Evolutionary conservation across 257 asterid species (phyloP).

Genomic region (Nyctanthes arbortristis): DNA sequence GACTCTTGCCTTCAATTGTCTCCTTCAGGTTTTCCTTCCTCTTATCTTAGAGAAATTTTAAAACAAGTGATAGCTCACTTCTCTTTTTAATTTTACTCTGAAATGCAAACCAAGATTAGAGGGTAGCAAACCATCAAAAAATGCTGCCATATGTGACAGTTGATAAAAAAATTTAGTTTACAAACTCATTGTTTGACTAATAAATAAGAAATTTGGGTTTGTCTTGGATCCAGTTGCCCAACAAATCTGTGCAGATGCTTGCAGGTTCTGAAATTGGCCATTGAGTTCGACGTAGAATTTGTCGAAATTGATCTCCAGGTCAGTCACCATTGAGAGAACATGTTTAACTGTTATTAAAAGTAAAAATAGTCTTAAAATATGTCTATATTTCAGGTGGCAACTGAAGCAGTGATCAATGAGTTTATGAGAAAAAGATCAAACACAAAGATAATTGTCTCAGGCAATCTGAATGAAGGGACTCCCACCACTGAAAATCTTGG

Average conservation of each 20-base stretch:
- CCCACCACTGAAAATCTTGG: constrained; percentile 47
- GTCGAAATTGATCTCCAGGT: constrained; percentile 56
- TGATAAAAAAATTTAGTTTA: neutral
- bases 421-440: constrained; percentile 42
- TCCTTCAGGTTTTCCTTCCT: constrained; percentile 43
- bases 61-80: too few species aligned
- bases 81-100: too few species aligned
- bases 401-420: constrained; percentile 34
- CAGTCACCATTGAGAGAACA: neutral
- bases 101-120: too few species aligned
- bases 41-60: neutral
- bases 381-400: constrained; percentile 37
- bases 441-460: constrained; percentile 51
- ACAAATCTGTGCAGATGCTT: constrained; percentile 22
- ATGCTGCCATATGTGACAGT: too few species aligned
- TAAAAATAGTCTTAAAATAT: neutral
- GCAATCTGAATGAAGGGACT: constrained; percentile 30
- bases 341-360: neutral
- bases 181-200: neutral
- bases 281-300: constrained; percentile 54
- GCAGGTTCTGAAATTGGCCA: constrained; percentile 51
- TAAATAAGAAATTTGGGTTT: neutral
- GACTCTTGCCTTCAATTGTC: constrained; percentile 50
- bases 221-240: constrained; percentile 31
- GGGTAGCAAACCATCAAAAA: too few species aligned